These are phyloP conservation scores for Quercus variabilis DNA, from an alignment of 306 rosid genomes.

Conservation along the genomic window DNA sequence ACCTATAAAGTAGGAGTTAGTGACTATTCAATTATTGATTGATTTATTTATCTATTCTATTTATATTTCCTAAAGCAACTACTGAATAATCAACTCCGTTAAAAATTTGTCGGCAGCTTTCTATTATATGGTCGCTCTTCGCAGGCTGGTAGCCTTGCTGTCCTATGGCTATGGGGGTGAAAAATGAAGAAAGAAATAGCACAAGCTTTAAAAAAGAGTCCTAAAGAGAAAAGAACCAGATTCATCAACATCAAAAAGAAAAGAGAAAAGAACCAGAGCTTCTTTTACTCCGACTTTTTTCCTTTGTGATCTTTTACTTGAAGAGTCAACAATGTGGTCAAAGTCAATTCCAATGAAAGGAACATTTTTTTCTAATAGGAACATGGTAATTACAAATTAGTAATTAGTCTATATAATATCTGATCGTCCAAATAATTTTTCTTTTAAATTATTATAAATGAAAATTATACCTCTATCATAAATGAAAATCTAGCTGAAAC, in stretches of 20 bases:
- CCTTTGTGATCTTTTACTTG: neutral
- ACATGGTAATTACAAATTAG: too few species aligned
- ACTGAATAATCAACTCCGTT: neutral
- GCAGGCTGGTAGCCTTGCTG: neutral
- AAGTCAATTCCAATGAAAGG: constrained; percentile 10
- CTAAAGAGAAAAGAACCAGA: neutral
- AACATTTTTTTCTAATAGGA: too few species aligned
- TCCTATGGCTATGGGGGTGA: neutral
- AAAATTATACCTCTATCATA: too few species aligned
- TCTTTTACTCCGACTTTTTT: neutral
- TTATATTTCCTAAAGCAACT: neutral
- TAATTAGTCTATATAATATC: too few species aligned
- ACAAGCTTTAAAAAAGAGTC: constrained; percentile 2
- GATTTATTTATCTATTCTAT: neutral
- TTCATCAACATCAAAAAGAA: too few species aligned
- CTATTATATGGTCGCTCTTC: neutral
- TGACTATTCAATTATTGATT: neutral
- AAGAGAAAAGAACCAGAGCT: neutral
- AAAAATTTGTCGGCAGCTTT: constrained; percentile 28
- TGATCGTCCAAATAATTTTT: too few species aligned
- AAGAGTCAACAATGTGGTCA: constrained; percentile 24
- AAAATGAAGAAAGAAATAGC: neutral
- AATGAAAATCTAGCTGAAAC: too few species aligned
- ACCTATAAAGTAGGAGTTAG: neutral
- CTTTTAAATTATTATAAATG: too few species aligned